Evolutionary conservation across 1,284 basidiomycete genomes (phyloP), one percentile per base, ranked within the genome.

Genomic region (Sporisorium iseilematis-ciliati): DNA sequence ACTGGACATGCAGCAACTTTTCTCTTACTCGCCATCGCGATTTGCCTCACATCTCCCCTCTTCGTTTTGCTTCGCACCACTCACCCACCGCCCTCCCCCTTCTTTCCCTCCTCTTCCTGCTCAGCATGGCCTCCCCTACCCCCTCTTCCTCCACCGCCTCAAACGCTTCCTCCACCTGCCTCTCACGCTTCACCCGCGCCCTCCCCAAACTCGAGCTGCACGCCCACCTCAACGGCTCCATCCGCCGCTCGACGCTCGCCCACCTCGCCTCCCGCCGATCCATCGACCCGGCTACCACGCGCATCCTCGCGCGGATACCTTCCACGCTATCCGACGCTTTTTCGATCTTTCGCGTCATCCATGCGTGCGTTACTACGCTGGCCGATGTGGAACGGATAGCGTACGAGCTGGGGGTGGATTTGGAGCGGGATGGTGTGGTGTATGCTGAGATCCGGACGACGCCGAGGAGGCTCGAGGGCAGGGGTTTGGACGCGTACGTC

Each of bases 121-220:
- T 23, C 29, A 31, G 29, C 29, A 31, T 45, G 23, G 6, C 29
- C 49, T 23, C 29, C 18, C 33, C 33, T 5, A 5, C 50, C 6
- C 14, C 18, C 26, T 33, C 29, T 4, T 0, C 16, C 26, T 16
- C 26, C 29, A n/a, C n/a, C n/a, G n/a, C n/a, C n/a, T n/a, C n/a
- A n/a, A n/a, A n/a, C n/a, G n/a, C n/a, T n/a, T 18, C 35, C 16
- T 40, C 40, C 35, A 40, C 50, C 23, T 35, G 52, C 14, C 52
- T n/a, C 7, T 12, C 14, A 14, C 10, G 6, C 6, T 71, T 65
- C 33, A 46, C 45, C 16, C 46, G 14, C 0, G 18, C 7, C 4
- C 52, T 77, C 18, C 74, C 77, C 53, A 75, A 79, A 23, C 56
- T 79, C 46, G 75, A 77, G 43, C 71, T 77, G 7, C 77, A 79